A percentile compares a stretch with the other conserved stretches of the same genome.
Conservation (phyloP, 2,329 filamentous ascomycete genomes). For the Fusarium bactridioides region DNA sequence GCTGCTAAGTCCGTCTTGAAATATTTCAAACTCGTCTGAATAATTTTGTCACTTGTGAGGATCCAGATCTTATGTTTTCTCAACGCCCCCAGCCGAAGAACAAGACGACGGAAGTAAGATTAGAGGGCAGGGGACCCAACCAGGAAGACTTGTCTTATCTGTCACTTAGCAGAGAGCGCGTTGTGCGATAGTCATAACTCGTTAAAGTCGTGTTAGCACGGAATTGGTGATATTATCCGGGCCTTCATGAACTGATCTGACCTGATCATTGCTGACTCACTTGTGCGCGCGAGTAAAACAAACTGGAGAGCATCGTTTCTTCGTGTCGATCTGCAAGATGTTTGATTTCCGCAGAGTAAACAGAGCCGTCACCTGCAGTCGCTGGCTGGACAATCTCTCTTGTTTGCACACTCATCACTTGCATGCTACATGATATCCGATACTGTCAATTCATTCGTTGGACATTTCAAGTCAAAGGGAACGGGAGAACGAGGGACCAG, state of each 20-base stretch:
- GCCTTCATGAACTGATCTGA: background rate
- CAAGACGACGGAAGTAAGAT: slow-evolving; percentile 18
- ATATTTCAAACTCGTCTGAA: background rate
- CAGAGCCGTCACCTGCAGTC: slow-evolving; percentile 3
- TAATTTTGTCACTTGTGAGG: background rate
- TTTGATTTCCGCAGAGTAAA: background rate
- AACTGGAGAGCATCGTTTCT: slow-evolving; percentile 4
- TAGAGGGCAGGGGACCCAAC: slow-evolving; percentile 4
- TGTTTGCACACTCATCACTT: slow-evolving; percentile 13
- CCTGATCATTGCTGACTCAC: background rate
- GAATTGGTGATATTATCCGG: background rate
- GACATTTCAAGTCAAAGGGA: background rate
- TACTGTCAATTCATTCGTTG: background rate
- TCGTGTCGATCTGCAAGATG: background rate
- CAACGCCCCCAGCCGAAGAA: background rate
- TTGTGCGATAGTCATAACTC: background rate
- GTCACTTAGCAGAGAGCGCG: slow-evolving; percentile 4
- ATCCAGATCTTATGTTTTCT: background rate
- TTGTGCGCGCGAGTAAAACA: background rate
- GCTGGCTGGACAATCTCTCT: slow-evolving; percentile 9
- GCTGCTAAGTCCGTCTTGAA: background rate
- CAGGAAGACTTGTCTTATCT: background rate
- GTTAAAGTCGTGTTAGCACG: slow-evolving; percentile 6
- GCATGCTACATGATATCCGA: slow-evolving; percentile 14
- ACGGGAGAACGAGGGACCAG: background rate